Evolutionary conservation across 2,329 filamentous ascomycete species (phyloP), one percentile per base, ranked within the genome.

Genomic region (Nemania sp.): DNA sequence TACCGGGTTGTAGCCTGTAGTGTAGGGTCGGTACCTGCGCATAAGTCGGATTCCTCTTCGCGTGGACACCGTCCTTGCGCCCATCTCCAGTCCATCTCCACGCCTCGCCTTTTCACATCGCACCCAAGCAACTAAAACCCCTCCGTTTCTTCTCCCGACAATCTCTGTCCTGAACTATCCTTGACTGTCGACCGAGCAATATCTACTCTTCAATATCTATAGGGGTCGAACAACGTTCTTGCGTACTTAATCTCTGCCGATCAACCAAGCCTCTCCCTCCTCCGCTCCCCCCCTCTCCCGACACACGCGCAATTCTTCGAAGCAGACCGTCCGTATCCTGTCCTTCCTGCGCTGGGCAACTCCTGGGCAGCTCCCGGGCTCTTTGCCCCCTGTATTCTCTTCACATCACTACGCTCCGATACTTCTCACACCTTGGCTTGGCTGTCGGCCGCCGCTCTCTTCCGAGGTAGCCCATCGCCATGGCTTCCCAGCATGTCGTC

Each of bases 401-500:
- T 29, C 7, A 7, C 7, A 29, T 29, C 3, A 29, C 25, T 7
- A 29, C 25, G 32, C 5, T 37, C n/a, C 40, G 2, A 20, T 17
- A 37, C 5, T 6, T 37, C n/a, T 12, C n/a, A 20, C 29, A 18
- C 48, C 34, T 6, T n/a, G 35, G 35, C 11, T 29, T 20, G 2
- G 15, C 43, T 10, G 15, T 21, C 11, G 10, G 11, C 35, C 11
- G 15, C 11, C 15, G 43, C 18, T 32, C 29, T 20, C 40, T 50
- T 40, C 52, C 18, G 35, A 21, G 40, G 37, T 40, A 34, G 54
- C 37, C 43, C 45, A 49, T 57, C 29, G 48, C 29, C 46, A 65
- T 65, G 63, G 77, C 82, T 52, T 77, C 79, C 46, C 85, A 88
- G 70, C 86, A 88, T 69, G 78, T 86, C 43, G 77, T 88, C 59